Base-by-base conservation (phyloP, 257 asterid genomes). In the Cynanchum wilfordii region DNA sequence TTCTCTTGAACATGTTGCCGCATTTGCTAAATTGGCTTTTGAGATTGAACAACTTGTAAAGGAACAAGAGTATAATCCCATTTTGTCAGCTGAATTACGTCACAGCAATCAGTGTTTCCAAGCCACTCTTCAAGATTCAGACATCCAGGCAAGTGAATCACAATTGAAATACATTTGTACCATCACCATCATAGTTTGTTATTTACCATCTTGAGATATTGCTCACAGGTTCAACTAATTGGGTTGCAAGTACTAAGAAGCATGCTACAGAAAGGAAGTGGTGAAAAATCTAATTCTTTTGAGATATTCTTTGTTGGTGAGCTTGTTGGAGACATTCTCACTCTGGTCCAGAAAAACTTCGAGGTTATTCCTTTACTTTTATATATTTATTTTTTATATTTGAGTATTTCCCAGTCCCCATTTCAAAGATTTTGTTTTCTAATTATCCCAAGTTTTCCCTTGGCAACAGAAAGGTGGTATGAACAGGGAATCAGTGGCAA, bases 221-320 rank as follows among this genome's bases (percentile, higher is more conserved):
- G 19, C 72, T 70, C 78, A 80, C 92, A 94, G 99, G 83, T 95
- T 80, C 96, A 79, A 87, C 90, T 90, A 69, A 84, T 90, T 60
- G 94, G 90, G 73, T 87, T 95, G 90, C 99, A 95, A 84, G 89
- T 86, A 72, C 76, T 92, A 76, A 95, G 87, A 83, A 85, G 77
- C 67, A 78, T 87, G 82, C 83, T 87, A 77, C 93, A 89, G 67
- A 95, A 84, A 80, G 89, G 89, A 71, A 78, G 77, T 71, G 82
- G 83, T 72, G 74, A 84, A 57, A 87, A 73, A 68, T 76, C 27
- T 29, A 82, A 77, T 80, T 78, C 87, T 51, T 89, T 92, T 79
- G 79, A 81, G 52, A 71, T 87, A 12, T 90, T 95, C 81, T 92
- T 81, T 85, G 89, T 88, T 71, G 97, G 96, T 80, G 99, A 92